Conservation (phyloP, 108 stramenopile genomes). For the Nitzschia sp. region DNA sequence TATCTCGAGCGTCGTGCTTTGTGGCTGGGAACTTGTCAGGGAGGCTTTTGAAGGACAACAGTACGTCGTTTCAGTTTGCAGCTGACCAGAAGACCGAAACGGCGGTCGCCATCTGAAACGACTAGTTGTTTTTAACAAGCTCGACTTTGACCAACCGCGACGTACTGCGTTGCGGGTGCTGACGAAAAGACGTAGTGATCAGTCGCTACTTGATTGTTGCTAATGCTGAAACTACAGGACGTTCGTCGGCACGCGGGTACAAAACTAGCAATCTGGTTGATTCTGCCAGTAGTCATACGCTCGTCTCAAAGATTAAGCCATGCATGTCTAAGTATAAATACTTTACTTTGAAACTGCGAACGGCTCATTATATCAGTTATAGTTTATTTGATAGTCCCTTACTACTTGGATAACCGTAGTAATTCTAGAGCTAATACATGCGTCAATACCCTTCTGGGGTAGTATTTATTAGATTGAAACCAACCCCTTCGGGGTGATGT, state of each 20-base stretch:
- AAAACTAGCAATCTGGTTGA: conserved; percentile 97
- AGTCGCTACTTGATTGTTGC: too few species aligned
- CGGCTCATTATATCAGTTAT: conserved; percentile 99
- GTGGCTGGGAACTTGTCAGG: neutral
- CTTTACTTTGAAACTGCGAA: conserved; percentile 91
- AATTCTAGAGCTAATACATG: conserved; percentile 99
- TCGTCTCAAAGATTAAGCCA: conserved; percentile 99
- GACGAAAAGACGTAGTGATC: too few species aligned
- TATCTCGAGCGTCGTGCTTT: neutral
- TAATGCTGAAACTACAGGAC: too few species aligned
- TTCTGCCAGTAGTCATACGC: conserved; percentile 99
- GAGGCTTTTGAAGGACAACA: neutral
- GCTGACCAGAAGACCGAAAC: neutral
- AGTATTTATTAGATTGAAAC: conserved; percentile 97
- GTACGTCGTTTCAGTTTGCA: neutral
- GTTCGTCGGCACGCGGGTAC: neutral
- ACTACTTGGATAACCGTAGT: conserved; percentile 98
- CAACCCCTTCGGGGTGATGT: conserved; percentile 88
- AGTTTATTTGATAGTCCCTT: conserved; percentile 98
- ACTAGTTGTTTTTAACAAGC: neutral
- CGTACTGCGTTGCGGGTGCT: neutral
- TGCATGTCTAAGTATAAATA: conserved; percentile 99
- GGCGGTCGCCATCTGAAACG: neutral
- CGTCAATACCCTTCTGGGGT: conserved; percentile 88
- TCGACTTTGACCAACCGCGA: neutral